These are phyloP conservation scores for Larix kaempferi DNA, from an alignment of 75 land plant species.

Conservation along the genomic window DNA sequence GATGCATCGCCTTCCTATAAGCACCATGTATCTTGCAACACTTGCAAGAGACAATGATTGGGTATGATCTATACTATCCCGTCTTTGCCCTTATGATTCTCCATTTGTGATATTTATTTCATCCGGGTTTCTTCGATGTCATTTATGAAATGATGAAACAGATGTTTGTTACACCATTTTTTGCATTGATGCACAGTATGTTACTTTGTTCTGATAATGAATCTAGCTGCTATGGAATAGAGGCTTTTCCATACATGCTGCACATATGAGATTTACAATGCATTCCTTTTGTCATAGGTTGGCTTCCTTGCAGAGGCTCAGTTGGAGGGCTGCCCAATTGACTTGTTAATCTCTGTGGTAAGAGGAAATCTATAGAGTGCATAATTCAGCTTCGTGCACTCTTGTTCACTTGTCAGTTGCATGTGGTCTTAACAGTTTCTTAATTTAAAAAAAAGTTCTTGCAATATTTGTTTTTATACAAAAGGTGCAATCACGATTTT, in stretches of 20 bases:
- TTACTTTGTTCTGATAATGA: background rate
- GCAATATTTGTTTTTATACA: too few species aligned
- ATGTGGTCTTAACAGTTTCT: background rate
- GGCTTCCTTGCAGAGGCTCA: constrained; percentile 97
- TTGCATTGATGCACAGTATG: too few species aligned
- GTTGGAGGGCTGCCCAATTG: constrained; percentile 65
- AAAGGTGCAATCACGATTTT: too few species aligned
- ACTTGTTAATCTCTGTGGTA: constrained; percentile 71
- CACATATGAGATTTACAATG: background rate
- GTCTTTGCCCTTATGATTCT: background rate
- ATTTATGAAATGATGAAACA: background rate
- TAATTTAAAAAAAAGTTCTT: background rate
- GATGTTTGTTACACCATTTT: background rate
- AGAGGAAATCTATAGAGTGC: background rate
- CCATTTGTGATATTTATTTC: background rate
- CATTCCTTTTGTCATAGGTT: constrained; percentile 47
- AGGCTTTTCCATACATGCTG: background rate
- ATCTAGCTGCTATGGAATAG: background rate
- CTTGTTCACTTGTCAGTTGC: background rate
- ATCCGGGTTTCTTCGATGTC: background rate
- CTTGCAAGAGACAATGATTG: constrained; percentile 98
- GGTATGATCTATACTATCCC: constrained; percentile 41
- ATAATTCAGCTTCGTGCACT: background rate
- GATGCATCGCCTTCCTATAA: constrained; percentile 82
- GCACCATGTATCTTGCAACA: constrained; percentile 80